A percentile compares a stretch with the other conserved stretches of the same genome.
phyloP scores from a whole-genome alignment of 345 rosid genomes.

The Clausena lansium region DNA sequence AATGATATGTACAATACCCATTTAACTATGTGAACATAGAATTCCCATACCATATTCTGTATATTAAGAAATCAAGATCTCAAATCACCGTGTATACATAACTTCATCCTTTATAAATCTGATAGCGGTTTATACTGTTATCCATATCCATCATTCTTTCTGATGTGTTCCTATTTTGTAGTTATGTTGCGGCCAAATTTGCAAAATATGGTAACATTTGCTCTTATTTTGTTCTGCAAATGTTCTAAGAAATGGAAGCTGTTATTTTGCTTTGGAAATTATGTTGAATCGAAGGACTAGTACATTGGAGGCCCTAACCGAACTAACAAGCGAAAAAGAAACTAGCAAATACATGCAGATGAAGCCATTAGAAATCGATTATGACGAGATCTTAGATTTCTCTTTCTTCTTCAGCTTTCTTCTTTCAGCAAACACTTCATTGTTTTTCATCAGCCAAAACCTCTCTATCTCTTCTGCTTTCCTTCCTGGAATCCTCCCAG shows the following conservation, averaged over 20 bases:
- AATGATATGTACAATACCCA: conserved; percentile 26
- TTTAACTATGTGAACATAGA: conserved; percentile 21
- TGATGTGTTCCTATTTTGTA: neutral
- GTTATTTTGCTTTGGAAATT: neutral
- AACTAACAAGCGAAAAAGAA: neutral
- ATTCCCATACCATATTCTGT: conserved; percentile 23
- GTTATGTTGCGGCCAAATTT: neutral
- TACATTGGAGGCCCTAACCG: neutral
- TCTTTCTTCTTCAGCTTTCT: conserved; percentile 24
- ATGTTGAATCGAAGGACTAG: neutral
- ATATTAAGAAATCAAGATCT: conserved; percentile 12
- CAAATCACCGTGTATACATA: conserved; percentile 9
- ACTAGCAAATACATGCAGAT: neutral
- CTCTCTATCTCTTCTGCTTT: conserved; percentile 73
- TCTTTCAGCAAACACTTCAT: conserved; percentile 46
- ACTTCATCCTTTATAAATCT: neutral
- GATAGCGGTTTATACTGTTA: neutral
- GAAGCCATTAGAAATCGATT: neutral
- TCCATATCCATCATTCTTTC: neutral
- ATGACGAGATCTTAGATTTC: neutral
- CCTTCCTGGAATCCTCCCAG: conserved; percentile 68
- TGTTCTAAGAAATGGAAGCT: neutral
- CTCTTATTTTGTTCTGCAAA: neutral
- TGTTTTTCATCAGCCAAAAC: conserved; percentile 68
- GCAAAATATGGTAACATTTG: neutral